Evolutionary conservation across 2,329 filamentous ascomycete genomes (phyloP).

Genomic region (Laburnicola sp.): DNA sequence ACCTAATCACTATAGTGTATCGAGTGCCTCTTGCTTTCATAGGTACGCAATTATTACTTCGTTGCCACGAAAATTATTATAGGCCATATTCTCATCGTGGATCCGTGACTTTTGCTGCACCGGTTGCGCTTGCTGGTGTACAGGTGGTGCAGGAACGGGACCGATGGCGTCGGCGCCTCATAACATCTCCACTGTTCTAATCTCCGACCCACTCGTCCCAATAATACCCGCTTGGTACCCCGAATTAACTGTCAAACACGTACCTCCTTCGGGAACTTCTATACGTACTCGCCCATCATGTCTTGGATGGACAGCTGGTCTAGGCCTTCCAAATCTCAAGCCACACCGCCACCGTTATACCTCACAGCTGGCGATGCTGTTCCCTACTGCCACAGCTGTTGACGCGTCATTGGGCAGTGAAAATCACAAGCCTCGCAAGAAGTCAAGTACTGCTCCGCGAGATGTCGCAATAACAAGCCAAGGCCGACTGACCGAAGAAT

Average conservation of each 20-base stretch:
- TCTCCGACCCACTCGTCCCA: background rate
- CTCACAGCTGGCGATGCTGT: slow-evolving; percentile 53
- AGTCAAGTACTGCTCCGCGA: slow-evolving; percentile 61
- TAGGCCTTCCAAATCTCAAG: slow-evolving; percentile 46
- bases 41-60: too few species aligned
- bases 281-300: slow-evolving; percentile 38
- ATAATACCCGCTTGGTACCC: background rate
- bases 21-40: too few species aligned
- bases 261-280: background rate
- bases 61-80: too few species aligned
- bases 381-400: slow-evolving; percentile 61
- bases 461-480: slow-evolving; percentile 58
- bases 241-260: background rate
- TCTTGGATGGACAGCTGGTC: slow-evolving; percentile 57
- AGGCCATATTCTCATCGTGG: too few species aligned
- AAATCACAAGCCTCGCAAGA: slow-evolving; percentile 38
- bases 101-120: too few species aligned
- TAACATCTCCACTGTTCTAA: slow-evolving; percentile 11
- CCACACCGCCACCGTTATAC: slow-evolving; percentile 59
- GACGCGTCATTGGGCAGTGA: slow-evolving; percentile 56
- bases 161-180: slow-evolving; percentile 32
- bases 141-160: too few species aligned
- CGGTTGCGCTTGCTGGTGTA: too few species aligned
- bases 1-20: too few species aligned
- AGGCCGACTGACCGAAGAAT: slow-evolving; percentile 56